Evolutionary conservation across 2,329 filamentous ascomycete genomes (phyloP), one percentile per base, ranked within the genome.

Genomic region (Clathrospora elynae): DNA sequence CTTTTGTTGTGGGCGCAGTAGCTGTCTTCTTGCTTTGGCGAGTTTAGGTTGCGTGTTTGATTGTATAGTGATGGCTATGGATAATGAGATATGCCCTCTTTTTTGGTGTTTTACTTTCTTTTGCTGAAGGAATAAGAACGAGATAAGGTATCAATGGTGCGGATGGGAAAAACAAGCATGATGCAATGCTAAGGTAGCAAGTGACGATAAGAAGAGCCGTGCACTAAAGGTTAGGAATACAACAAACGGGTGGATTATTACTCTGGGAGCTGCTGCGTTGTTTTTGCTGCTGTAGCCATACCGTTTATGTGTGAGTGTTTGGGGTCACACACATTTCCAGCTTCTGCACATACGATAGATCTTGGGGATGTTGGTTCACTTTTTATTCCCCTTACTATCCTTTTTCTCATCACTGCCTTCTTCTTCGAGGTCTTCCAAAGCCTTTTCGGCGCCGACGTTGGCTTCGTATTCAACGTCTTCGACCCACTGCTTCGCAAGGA

Each of bases 381-480:
- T 43, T 18, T 33, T 49, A 28, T 56, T 49, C 28, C 45, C 39
- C 20, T 41, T 49, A 1, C 43, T 33, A 28, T 48, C 37, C 14
- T 36, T 24, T 5, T 42, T 42, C 1, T 25, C 23, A 8, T 44
- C 33, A 0, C 31, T 39, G 6, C 34, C 25, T 18, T 44, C 40
- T 17, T 37, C 41, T 13, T 38, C 51, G 5, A 66, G 19, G 7
- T 62, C 60, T 42, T 61, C 59, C 40, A 67, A 46, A 44, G 55
- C 62, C 39, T 55, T 49, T 32, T 66, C 55, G 23, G 61, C 62
- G 38, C 66, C 61, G 1, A 64, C 53, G 37, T 64, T 59, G 2
- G 54, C 66, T 30, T 59, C 61, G 18, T 54, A 52, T 50, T 68
- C 65, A 1, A 65, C 48, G 24, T 60, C 56, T 23, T 56, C 56